Evolutionary conservation across 306 rosid species (phyloP).

Genomic region (Fragaria nilgerrensis): DNA sequence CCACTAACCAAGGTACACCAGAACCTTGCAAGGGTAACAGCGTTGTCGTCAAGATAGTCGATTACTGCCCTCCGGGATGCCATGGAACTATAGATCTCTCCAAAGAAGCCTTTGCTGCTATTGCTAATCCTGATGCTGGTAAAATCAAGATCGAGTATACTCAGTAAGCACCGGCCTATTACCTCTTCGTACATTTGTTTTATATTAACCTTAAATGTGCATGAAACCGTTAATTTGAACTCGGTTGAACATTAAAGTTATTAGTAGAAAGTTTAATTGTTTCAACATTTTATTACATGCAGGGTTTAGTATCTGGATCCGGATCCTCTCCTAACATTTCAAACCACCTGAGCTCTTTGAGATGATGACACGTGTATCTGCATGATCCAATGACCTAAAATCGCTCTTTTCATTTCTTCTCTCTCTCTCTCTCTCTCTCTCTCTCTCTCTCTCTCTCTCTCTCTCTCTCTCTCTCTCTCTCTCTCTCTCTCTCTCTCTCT

Average conservation of each 20-base stretch:
- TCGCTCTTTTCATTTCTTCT: too few species aligned
- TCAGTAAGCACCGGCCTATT: not conserved
- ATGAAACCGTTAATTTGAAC: too few species aligned
- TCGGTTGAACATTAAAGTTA: not conserved
- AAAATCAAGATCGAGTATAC: slow-evolving; percentile 1
- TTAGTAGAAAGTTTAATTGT: not conserved
- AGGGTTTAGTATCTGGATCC: too few species aligned
- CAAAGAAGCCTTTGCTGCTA: not conserved
- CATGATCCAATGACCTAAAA: too few species aligned
- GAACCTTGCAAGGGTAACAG: not conserved
- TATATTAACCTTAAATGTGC: not conserved
- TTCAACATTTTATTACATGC: not conserved
- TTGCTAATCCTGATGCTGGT: slow-evolving; percentile 7
- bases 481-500: too few species aligned
- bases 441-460: too few species aligned
- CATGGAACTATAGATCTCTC: slow-evolving; percentile 8
- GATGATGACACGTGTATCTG: too few species aligned
- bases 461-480: too few species aligned
- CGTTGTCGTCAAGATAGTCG: not conserved
- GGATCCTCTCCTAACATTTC: too few species aligned
- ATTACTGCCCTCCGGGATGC: not conserved
- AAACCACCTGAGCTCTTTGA: too few species aligned
- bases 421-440: too few species aligned
- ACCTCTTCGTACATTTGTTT: not conserved
- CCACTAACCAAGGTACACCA: slow-evolving; percentile 14